Percentiles rank a stretch among this genome's conserved stretches.
Evolutionary conservation across 2,329 filamentous ascomycete species (phyloP).

Genomic region (Gaeumannomyces tritici): DNA sequence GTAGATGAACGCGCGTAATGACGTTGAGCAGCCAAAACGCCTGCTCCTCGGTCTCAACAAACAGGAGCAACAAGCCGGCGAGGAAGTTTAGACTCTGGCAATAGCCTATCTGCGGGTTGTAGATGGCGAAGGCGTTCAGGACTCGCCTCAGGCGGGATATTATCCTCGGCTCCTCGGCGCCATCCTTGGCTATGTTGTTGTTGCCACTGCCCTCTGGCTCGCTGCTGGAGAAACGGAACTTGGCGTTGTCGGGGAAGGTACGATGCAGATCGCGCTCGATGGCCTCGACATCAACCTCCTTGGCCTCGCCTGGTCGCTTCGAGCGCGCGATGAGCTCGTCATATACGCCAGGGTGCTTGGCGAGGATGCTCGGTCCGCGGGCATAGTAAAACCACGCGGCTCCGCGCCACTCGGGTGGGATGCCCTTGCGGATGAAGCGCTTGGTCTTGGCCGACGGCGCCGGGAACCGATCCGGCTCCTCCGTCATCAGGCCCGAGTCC

Average conservation of each 20-base stretch:
- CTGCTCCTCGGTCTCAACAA: slow-evolving; percentile 81
- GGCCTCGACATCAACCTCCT: slow-evolving; percentile 66
- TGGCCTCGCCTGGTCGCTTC: slow-evolving; percentile 33
- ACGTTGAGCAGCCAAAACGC: slow-evolving; percentile 90
- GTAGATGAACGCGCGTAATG: slow-evolving; percentile 79
- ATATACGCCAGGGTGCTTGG: slow-evolving; percentile 70
- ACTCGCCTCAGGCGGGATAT: slow-evolving; percentile 76
- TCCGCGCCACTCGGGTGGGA: slow-evolving; percentile 89
- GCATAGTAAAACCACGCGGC: slow-evolving; percentile 97
- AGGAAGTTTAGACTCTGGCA: slow-evolving; percentile 95
- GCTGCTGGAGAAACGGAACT: slow-evolving; percentile 51
- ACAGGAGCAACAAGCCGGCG: slow-evolving; percentile 78
- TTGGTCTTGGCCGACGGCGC: slow-evolving; percentile 75
- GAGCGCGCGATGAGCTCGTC: slow-evolving; percentile 52
- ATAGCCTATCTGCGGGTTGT: slow-evolving; percentile 87
- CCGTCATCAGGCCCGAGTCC: slow-evolving; percentile 64
- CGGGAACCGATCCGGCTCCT: slow-evolving; percentile 68
- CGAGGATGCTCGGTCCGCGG: slow-evolving; percentile 70
- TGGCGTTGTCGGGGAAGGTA: slow-evolving; percentile 89
- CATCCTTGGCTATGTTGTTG: neutral
- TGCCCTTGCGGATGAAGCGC: slow-evolving; percentile 84
- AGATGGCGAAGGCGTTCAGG: slow-evolving; percentile 79
- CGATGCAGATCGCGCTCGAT: slow-evolving; percentile 91
- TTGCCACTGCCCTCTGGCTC: slow-evolving; percentile 17
- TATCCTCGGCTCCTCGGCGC: slow-evolving; percentile 58